phyloP scores from a whole-genome alignment of 1,139 yeast species.

The Zhuliangozyma parablackwelliae region DNA sequence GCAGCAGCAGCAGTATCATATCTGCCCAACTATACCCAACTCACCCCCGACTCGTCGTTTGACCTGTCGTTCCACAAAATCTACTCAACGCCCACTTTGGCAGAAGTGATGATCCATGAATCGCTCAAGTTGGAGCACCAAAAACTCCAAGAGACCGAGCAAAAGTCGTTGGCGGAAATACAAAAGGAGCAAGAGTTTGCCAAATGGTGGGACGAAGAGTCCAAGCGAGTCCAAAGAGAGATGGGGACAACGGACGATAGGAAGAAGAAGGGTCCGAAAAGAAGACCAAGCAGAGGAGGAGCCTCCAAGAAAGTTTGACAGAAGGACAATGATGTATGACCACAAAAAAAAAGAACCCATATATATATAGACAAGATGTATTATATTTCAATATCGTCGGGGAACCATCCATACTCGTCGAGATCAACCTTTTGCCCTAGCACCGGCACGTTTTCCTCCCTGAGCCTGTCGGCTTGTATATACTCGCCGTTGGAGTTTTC shows the following conservation, averaged over 20 bases:
- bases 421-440: slow-evolving; percentile 39
- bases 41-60: slow-evolving; percentile 3
- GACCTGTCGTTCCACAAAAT: slow-evolving; percentile 9
- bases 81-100: slow-evolving; percentile 22
- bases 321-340: too few relatives aligned
- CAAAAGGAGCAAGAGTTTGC: slow-evolving; percentile 79
- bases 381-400: slow-evolving; percentile 38
- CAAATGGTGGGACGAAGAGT: slow-evolving; percentile 78
- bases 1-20: background rate
- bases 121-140: slow-evolving; percentile 40
- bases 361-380: background rate
- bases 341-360: too few relatives aligned
- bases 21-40: too few relatives aligned
- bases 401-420: slow-evolving; percentile 64
- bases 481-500: slow-evolving; percentile 38
- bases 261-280: slow-evolving; percentile 2
- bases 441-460: slow-evolving; percentile 48
- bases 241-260: slow-evolving; percentile 14
- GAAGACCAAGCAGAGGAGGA: slow-evolving; percentile 1
- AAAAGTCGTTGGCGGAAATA: slow-evolving; percentile 57
- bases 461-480: slow-evolving; percentile 44
- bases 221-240: slow-evolving; percentile 52
- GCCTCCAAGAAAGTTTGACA: background rate
- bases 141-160: slow-evolving; percentile 23
- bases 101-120: slow-evolving; percentile 42